phyloP scores from a whole-genome alignment of 1,284 basidiomycete genomes.

The Austroboletus novae-zelandiae region DNA sequence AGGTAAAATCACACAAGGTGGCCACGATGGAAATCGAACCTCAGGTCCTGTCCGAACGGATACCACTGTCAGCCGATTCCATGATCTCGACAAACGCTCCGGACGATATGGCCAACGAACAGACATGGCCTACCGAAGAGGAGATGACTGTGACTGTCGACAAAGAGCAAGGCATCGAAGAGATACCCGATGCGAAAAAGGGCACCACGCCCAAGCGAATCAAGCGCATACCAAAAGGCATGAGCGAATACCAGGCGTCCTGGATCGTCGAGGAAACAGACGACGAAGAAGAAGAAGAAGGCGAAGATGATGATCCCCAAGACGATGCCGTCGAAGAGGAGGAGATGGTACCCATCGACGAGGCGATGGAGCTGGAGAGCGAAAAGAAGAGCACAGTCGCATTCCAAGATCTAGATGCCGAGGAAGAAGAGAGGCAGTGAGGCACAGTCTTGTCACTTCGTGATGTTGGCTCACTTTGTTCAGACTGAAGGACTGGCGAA shows the following conservation, averaged over 20 bases:
- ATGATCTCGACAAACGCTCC: conserved; percentile 86
- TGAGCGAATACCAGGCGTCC: conserved; percentile 90
- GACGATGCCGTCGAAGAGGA: conserved; percentile 45
- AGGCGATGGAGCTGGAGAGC: conserved; percentile 64
- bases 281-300: conserved; percentile 48
- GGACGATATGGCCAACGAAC: conserved; percentile 90
- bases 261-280: conserved; percentile 82
- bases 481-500: conserved; percentile 71
- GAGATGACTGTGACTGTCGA: conserved; percentile 65
- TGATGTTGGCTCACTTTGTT: conserved; percentile 4
- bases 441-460: conserved; percentile 28
- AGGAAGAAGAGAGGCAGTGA: conserved; percentile 83
- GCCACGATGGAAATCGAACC: conserved; percentile 65
- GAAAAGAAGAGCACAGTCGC: conserved; percentile 44
- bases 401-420: conserved; percentile 77
- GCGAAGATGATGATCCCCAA: conserved; percentile 21
- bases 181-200: conserved; percentile 60
- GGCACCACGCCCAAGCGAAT: conserved; percentile 75
- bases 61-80: conserved; percentile 78
- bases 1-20: conserved; percentile 37
- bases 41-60: conserved; percentile 54
- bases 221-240: conserved; percentile 82
- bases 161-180: conserved; percentile 30
- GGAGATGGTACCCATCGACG: conserved; percentile 41
- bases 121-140: conserved; percentile 99